Percentiles rank a stretch among this genome's conserved stretches.
These are phyloP conservation scores for Suillus luteus DNA, from an alignment of 768 basidiomycete species.

Conservation along the genomic window DNA sequence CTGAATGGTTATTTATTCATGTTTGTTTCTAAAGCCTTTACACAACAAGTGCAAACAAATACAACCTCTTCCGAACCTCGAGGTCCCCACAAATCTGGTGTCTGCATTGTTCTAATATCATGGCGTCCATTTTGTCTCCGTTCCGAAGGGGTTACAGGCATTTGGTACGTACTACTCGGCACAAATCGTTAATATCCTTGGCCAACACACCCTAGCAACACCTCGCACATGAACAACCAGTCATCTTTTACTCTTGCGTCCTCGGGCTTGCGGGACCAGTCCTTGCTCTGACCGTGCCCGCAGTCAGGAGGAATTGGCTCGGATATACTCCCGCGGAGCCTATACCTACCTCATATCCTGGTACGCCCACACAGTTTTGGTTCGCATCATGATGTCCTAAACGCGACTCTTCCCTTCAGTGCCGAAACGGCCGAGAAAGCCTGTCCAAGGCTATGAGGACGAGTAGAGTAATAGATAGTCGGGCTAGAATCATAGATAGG, in stretches of 20 bases:
- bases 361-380: slow-evolving; percentile 45
- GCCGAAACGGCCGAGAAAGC: slow-evolving; percentile 68
- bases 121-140: slow-evolving; percentile 33
- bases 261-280: slow-evolving; percentile 77
- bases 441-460: slow-evolving; percentile 78
- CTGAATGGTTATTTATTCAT: slow-evolving; percentile 1
- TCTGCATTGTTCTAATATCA: slow-evolving; percentile 14
- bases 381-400: not conserved
- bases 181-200: not conserved
- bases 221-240: slow-evolving; percentile 86
- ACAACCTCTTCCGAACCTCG: slow-evolving; percentile 5
- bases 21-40: slow-evolving; percentile 5
- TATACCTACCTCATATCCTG: slow-evolving; percentile 76
- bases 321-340: slow-evolving; percentile 72
- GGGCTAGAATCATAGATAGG: slow-evolving; percentile 13
- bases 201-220: slow-evolving; percentile 62
- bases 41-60: slow-evolving; percentile 3
- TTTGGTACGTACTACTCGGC: slow-evolving; percentile 22
- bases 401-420: slow-evolving; percentile 41
- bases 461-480: slow-evolving; percentile 29
- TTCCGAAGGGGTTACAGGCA: slow-evolving; percentile 33
- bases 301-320: slow-evolving; percentile 66
- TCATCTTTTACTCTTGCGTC: slow-evolving; percentile 84
- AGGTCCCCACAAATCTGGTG: slow-evolving; percentile 1
- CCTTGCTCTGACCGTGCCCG: slow-evolving; percentile 74